Evolutionary conservation across 139 green algal species (phyloP), one percentile per base, ranked within the genome.

Genomic region (Tetradesmus lagerheimii): DNA sequence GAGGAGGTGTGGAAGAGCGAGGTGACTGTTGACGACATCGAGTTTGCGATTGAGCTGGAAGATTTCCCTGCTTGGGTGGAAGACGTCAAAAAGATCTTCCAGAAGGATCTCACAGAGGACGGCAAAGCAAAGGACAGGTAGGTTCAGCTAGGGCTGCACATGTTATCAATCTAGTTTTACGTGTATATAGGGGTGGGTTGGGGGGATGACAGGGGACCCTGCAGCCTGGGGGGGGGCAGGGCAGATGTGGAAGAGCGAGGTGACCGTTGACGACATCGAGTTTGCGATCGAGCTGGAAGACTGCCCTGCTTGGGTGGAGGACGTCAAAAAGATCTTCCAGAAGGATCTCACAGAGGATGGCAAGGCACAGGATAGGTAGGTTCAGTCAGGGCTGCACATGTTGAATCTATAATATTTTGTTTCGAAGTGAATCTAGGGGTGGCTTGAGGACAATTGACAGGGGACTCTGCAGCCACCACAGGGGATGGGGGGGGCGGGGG

Each of bases 211-310:
- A n/a, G n/a, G n/a, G n/a, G n/a, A n/a, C n/a, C n/a, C n/a, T n/a
- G n/a, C n/a, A n/a, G n/a, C n/a, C n/a, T n/a, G n/a, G n/a, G n/a
- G n/a, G n/a, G n/a, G n/a, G n/a, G n/a, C n/a, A n/a, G n/a, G n/a
- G n/a, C n/a, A n/a, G n/a, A n/a, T n/a, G n/a, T n/a, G n/a, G n/a
- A n/a, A n/a, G n/a, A n/a, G n/a, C n/a, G n/a, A n/a, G n/a, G n/a
- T n/a, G n/a, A n/a, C n/a, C 2, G 20, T 1, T 71, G 57, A 18
- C 57, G 20, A 90, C 67, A 62, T 79, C 35, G 86, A 83, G 11
- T 57, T 90, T 38, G 50, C 74, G 3, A 90, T 90, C 16, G 86
- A 90, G 31, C 81, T 77, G 16, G 81, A 87, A 6, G 81, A 87
- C 34, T 78, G 67, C 35, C 53, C 82, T 27, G 82, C 82, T 9